A percentile compares a stretch with the other conserved stretches of the same genome.
These are phyloP conservation scores for Phytophthora idaei DNA, from an alignment of 352 stramenopile genomes.

Conservation along the genomic window DNA sequence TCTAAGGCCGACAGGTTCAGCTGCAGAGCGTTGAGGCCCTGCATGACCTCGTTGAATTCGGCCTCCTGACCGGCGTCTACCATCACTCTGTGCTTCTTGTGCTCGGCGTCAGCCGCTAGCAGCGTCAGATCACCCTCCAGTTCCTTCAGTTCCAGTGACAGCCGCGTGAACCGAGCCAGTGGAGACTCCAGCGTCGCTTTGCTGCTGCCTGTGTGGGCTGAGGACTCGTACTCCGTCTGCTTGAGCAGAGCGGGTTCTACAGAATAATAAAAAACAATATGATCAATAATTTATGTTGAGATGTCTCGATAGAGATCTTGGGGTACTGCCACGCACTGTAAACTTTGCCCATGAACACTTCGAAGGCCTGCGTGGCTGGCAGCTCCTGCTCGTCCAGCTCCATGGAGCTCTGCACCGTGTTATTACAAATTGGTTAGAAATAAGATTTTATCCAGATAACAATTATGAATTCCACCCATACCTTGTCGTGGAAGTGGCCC, in stretches of 20 bases:
- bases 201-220: slow-evolving; percentile 16
- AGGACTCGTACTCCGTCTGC: slow-evolving; percentile 62
- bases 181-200: slow-evolving; percentile 60
- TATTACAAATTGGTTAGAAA: slow-evolving; percentile 2
- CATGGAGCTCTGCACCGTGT: slow-evolving; percentile 42
- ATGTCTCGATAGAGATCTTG: background rate
- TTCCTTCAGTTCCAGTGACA: slow-evolving; percentile 75
- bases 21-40: slow-evolving; percentile 63
- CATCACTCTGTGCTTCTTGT: slow-evolving; percentile 57
- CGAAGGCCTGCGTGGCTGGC: slow-evolving; percentile 60
- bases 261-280: slow-evolving; percentile 7
- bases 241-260: slow-evolving; percentile 54
- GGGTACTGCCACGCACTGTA: slow-evolving; percentile 55
- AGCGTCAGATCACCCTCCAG: slow-evolving; percentile 68
- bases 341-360: slow-evolving; percentile 86
- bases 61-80: slow-evolving; percentile 72
- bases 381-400: slow-evolving; percentile 70
- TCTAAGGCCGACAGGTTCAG: slow-evolving; percentile 67
- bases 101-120: slow-evolving; percentile 44
- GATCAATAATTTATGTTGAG: slow-evolving; percentile 3
- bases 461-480: slow-evolving; percentile 9
- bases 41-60: slow-evolving; percentile 69
- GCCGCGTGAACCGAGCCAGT: slow-evolving; percentile 69
- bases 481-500: slow-evolving; percentile 67
- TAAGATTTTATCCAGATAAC: slow-evolving; percentile 4